A percentile compares a stretch with the other conserved stretches of the same genome.
Evolutionary conservation across 257 asterid genomes (phyloP).

Genomic region (Solanum sparsipilum): DNA sequence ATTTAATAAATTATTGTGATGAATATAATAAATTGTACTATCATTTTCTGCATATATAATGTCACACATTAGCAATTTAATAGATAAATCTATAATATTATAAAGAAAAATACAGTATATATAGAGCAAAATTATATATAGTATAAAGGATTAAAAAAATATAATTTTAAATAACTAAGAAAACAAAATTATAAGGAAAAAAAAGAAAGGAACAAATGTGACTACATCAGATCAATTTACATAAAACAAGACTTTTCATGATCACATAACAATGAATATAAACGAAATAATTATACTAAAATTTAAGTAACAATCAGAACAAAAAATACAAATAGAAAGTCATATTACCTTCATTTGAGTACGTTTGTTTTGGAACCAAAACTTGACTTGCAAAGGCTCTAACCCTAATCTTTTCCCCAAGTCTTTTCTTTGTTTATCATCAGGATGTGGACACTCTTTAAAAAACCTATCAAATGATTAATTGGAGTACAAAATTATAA

Average conservation of each 20-base stretch:
- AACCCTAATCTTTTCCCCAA: slow-evolving; percentile 37
- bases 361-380: slow-evolving; percentile 62
- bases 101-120: background rate
- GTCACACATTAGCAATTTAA: background rate
- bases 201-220: background rate
- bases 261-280: background rate
- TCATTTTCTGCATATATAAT: background rate
- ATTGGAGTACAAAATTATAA: background rate
- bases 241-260: background rate
- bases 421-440: slow-evolving; percentile 57
- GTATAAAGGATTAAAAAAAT: background rate
- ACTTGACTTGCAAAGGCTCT: slow-evolving; percentile 48
- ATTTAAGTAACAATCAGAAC: background rate
- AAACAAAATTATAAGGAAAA: background rate
- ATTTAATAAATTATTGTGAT: background rate
- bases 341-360: slow-evolving; percentile 42
- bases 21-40: background rate
- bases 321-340: background rate
- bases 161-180: background rate
- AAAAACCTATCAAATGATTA: slow-evolving; percentile 27
- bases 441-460: slow-evolving; percentile 59
- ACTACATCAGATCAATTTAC: background rate
- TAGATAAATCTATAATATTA: background rate
- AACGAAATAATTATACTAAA: too few relatives aligned
- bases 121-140: background rate